Percentiles rank a stretch among this genome's conserved stretches.
These are phyloP conservation scores for Botryosphaeria agaves DNA, from an alignment of 2,329 filamentous ascomycete genomes.

Conservation along the genomic window DNA sequence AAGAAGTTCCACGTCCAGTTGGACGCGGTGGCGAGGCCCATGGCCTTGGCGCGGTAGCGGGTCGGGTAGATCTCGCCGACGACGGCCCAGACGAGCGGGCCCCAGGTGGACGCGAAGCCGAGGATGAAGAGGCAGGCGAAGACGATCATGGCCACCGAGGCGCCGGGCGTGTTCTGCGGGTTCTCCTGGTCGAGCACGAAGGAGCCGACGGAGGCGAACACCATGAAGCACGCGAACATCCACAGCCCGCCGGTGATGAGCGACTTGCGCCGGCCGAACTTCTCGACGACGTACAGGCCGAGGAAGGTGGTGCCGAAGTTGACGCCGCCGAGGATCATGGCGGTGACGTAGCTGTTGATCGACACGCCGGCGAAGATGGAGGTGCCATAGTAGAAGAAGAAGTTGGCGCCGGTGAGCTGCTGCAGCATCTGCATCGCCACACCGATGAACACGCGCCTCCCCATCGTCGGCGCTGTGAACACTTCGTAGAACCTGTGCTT, in stretches of 20 bases:
- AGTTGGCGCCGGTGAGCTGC: slow-evolving; percentile 52
- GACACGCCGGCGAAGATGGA: slow-evolving; percentile 25
- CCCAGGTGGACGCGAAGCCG: slow-evolving; percentile 52
- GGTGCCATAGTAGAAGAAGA: slow-evolving; percentile 41
- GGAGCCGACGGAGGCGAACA: slow-evolving; percentile 29
- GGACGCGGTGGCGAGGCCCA: slow-evolving; percentile 41
- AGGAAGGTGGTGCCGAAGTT: slow-evolving; percentile 30
- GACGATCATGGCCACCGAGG: slow-evolving; percentile 45
- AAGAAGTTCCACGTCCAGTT: slow-evolving; percentile 36
- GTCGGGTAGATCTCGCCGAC: slow-evolving; percentile 49
- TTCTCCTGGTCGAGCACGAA: slow-evolving; percentile 19
- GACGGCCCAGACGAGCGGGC: slow-evolving; percentile 53
- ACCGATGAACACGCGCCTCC: slow-evolving; percentile 45
- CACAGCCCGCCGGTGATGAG: slow-evolving; percentile 27
- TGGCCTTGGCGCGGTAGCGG: slow-evolving; percentile 33
- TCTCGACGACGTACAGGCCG: slow-evolving; percentile 29
- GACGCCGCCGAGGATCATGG: slow-evolving; percentile 29
- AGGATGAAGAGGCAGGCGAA: slow-evolving; percentile 54
- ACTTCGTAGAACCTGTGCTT: slow-evolving; percentile 48
- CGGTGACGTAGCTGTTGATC: slow-evolving; percentile 27
- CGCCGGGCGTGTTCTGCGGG: slow-evolving; percentile 17
- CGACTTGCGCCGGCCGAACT: slow-evolving; percentile 25
- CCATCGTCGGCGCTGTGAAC: slow-evolving; percentile 47
- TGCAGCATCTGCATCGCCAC: slow-evolving; percentile 47
- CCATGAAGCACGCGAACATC: slow-evolving; percentile 42